phyloP scores from a whole-genome alignment of 2,329 filamentous ascomycete genomes.

The Botrytis galanthina region DNA sequence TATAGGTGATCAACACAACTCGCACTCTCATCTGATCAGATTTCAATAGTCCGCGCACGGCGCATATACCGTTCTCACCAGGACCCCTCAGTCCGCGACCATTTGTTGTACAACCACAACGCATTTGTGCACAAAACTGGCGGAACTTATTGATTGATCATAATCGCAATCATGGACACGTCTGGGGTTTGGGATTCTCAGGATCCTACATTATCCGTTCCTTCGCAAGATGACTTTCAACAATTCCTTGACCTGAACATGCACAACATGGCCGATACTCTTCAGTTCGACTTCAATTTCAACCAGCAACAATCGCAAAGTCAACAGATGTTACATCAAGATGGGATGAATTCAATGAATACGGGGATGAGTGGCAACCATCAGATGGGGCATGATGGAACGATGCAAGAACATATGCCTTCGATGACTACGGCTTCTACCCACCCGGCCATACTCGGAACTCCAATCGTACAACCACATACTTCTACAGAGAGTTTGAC shows the following conservation, averaged over 20 bases:
- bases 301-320: slow-evolving; percentile 37
- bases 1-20: background rate
- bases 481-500: slow-evolving; percentile 52
- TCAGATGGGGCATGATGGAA: slow-evolving; percentile 37
- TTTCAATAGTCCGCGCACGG: background rate
- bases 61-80: background rate
- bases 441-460: slow-evolving; percentile 46
- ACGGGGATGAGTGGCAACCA: slow-evolving; percentile 44
- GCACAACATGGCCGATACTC: slow-evolving; percentile 50
- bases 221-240: slow-evolving; percentile 60
- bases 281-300: slow-evolving; percentile 62
- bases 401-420: slow-evolving; percentile 48
- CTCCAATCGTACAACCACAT: slow-evolving; percentile 44
- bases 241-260: slow-evolving; percentile 63
- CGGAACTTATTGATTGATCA: background rate
- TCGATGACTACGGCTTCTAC: slow-evolving; percentile 46
- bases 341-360: slow-evolving; percentile 45
- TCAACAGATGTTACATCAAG: slow-evolving; percentile 34
- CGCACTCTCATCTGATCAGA: background rate
- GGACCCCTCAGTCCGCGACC: slow-evolving; percentile 18
- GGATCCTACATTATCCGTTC: slow-evolving; percentile 52
- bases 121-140: background rate
- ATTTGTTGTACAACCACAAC: background rate
- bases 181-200: slow-evolving; percentile 51
- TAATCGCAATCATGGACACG: slow-evolving; percentile 36